Percentiles rank a stretch among this genome's conserved stretches.
These are phyloP conservation scores for Podila verticillata DNA, from an alignment of 192 early-diverging fungal species.

Conservation along the genomic window DNA sequence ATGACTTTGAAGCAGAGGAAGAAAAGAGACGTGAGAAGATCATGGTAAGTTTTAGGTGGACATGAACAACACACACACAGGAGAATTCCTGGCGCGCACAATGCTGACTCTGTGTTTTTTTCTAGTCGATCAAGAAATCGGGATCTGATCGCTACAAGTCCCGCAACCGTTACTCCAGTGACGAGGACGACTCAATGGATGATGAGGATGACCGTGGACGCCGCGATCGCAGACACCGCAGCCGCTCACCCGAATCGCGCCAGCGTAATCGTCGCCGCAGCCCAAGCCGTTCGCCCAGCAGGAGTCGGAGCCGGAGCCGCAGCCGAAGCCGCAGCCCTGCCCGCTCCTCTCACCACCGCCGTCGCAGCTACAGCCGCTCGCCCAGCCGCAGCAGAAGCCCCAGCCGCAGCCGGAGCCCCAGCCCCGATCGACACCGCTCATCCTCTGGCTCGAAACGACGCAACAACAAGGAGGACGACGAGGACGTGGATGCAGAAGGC, in stretches of 20 bases:
- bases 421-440: slow-evolving; percentile 9
- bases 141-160: slow-evolving; percentile 49
- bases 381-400: slow-evolving; percentile 24
- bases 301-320: slow-evolving; percentile 45
- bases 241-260: not conserved
- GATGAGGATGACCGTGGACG: slow-evolving; percentile 64
- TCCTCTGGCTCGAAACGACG: not conserved
- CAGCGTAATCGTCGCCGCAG: slow-evolving; percentile 21
- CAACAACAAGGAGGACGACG: not conserved
- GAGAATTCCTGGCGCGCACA: not conserved
- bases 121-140: slow-evolving; percentile 47
- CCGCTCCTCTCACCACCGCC: slow-evolving; percentile 32
- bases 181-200: slow-evolving; percentile 67
- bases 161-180: slow-evolving; percentile 33
- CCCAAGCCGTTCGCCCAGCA: slow-evolving; percentile 39
- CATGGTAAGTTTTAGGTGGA: slow-evolving; percentile 18
- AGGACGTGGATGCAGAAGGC: slow-evolving; percentile 28
- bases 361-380: slow-evolving; percentile 36
- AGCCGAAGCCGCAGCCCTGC: slow-evolving; percentile 15
- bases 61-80: not conserved
- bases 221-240: slow-evolving; percentile 28
- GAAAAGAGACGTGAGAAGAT: slow-evolving; percentile 44
- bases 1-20: slow-evolving; percentile 55
- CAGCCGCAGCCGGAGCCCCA: slow-evolving; percentile 24
- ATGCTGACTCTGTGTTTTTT: not conserved